Evolutionary conservation across 441 rosid genomes (phyloP).

Genomic region (Gossypium trilobum): DNA sequence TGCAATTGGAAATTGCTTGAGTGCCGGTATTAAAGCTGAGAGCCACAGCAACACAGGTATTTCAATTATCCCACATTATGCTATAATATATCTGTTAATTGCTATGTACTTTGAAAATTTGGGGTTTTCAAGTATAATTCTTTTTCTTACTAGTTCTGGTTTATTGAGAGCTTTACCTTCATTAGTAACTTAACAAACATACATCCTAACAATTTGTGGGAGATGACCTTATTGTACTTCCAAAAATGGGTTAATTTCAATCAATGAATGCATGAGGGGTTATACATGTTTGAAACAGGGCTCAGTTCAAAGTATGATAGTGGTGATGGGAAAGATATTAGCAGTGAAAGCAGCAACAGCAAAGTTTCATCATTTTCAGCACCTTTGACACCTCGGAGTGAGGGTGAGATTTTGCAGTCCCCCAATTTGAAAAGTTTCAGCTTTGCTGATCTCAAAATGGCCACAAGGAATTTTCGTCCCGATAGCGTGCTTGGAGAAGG

Average conservation of each 20-base stretch:
- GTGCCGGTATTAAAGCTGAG: slow-evolving; percentile 66
- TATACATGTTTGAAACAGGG: slow-evolving; percentile 29
- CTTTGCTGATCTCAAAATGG: slow-evolving; percentile 50
- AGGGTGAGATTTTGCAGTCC: slow-evolving; percentile 76
- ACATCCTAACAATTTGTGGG: no score
- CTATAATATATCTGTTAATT: not conserved
- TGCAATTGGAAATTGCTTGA: slow-evolving; percentile 79
- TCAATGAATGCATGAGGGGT: not conserved
- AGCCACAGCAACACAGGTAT: slow-evolving; percentile 61
- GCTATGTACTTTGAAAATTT: not conserved
- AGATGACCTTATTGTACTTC: not conserved
- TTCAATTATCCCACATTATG: not conserved
- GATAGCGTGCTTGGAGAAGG: slow-evolving; percentile 90
- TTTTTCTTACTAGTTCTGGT: not conserved
- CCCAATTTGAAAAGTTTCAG: slow-evolving; percentile 61
- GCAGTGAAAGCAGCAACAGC: slow-evolving; percentile 51
- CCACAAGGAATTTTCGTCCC: slow-evolving; percentile 79
- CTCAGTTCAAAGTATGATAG: slow-evolving; percentile 46
- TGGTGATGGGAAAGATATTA: slow-evolving; percentile 36
- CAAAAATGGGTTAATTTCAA: not conserved
- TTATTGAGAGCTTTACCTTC: not conserved
- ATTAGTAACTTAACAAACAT: not conserved
- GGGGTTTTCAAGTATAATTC: not conserved
- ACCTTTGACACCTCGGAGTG: slow-evolving; percentile 58
- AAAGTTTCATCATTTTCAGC: slow-evolving; percentile 42